Evolutionary conservation across 768 basidiomycete species (phyloP).

Genomic region (Asterophora parasitica): DNA sequence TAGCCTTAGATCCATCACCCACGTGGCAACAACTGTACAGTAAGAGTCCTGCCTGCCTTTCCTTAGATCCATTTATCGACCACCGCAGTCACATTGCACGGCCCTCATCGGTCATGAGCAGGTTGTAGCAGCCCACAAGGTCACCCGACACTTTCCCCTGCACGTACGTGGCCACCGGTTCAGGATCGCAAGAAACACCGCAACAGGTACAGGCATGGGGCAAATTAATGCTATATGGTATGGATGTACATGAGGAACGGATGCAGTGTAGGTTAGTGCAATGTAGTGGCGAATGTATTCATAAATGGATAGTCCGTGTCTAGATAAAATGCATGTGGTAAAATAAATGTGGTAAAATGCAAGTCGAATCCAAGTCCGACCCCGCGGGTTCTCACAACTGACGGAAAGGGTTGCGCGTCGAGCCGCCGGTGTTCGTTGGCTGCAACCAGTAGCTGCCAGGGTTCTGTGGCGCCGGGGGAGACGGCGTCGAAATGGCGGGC

Average conservation of each 20-base stretch:
- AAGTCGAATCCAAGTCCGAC: neutral
- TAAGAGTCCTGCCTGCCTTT: neutral
- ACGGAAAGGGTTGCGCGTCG: conserved; percentile 52
- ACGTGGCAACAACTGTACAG: conserved; percentile 13
- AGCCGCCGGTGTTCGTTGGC: conserved; percentile 39
- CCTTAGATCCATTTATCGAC: conserved; percentile 1
- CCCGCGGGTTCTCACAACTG: conserved; percentile 8
- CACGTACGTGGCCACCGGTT: conserved; percentile 3
- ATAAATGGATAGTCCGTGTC: neutral
- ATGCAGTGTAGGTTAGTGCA: conserved; percentile 1
- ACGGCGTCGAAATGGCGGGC: conserved; percentile 24
- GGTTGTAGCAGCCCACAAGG: neutral
- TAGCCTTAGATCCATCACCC: conserved; percentile 14
- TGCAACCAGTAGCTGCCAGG: conserved; percentile 40
- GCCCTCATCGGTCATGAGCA: neutral
- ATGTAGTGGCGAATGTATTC: conserved; percentile 2
- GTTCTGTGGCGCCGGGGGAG: conserved; percentile 22
- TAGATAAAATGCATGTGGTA: neutral
- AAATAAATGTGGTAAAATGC: no score
- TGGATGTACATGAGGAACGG: conserved; percentile 7
- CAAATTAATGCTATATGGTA: conserved; percentile 6
- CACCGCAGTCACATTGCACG: conserved; percentile 9
- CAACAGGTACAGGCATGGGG: no score
- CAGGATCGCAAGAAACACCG: conserved; percentile 9
- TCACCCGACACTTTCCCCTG: conserved; percentile 17